Conservation (phyloP, 108 stramenopile genomes). For the Conticribra weissflogii region DNA sequence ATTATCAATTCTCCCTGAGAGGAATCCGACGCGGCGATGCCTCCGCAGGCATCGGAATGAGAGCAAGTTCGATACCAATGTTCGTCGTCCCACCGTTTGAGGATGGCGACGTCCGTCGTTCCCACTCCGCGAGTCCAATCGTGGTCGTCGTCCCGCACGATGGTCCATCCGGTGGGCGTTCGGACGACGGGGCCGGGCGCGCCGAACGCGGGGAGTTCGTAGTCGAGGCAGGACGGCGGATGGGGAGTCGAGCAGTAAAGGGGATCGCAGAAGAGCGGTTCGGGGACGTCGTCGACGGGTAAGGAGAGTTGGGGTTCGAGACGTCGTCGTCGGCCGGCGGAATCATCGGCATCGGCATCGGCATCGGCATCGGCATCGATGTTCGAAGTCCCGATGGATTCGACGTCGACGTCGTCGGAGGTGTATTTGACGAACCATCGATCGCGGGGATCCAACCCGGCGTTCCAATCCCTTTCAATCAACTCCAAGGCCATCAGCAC, state of each 20-base stretch:
- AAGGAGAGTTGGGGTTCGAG: slow-evolving; percentile 13
- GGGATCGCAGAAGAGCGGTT: slow-evolving; percentile 43
- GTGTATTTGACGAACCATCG: slow-evolving; percentile 50
- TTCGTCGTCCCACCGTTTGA: slow-evolving; percentile 42
- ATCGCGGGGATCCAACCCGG: slow-evolving; percentile 33
- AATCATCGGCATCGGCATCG: too few relatives aligned
- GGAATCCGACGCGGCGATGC: slow-evolving; percentile 26
- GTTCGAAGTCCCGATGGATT: background rate
- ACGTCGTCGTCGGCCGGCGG: background rate
- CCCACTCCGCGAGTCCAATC: slow-evolving; percentile 44
- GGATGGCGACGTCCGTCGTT: slow-evolving; percentile 41
- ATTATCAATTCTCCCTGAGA: slow-evolving; percentile 31
- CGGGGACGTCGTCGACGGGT: slow-evolving; percentile 27
- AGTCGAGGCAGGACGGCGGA: slow-evolving; percentile 55
- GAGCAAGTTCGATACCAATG: slow-evolving; percentile 44
- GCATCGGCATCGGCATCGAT: too few relatives aligned
- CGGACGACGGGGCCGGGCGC: slow-evolving; percentile 31
- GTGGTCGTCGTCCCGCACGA: slow-evolving; percentile 39
- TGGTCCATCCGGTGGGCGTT: slow-evolving; percentile 33
- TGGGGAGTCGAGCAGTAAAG: slow-evolving; percentile 43
- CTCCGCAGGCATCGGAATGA: slow-evolving; percentile 53
- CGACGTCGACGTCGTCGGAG: background rate
- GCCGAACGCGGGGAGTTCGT: slow-evolving; percentile 55
- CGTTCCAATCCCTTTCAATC: slow-evolving; percentile 48
- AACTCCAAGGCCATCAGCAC: slow-evolving; percentile 51